Percentiles rank a stretch among this genome's conserved stretches.
Conservation (phyloP, 345 rosid species). For the Eucalyptus microcorys region DNA sequence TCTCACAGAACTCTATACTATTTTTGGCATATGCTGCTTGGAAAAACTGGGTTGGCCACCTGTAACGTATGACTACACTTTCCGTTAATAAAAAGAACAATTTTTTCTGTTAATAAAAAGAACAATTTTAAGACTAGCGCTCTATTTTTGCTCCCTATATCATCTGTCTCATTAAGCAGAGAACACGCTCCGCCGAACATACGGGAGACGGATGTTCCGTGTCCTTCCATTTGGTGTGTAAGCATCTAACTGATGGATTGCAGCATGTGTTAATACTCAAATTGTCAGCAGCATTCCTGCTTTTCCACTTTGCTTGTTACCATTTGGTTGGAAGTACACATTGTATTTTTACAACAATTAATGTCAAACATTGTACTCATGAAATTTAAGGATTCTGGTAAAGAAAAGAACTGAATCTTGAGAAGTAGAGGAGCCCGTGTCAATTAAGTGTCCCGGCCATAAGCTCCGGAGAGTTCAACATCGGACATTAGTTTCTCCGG, state of each 20-base stretch:
- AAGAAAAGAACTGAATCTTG: not conserved
- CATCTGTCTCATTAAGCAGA: not conserved
- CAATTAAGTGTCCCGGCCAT: not conserved
- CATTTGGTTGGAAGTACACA: not conserved
- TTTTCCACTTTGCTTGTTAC: not conserved
- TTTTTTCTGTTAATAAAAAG: too few species aligned
- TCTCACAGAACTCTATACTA: not conserved
- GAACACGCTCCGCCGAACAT: not conserved
- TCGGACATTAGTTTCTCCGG: not conserved
- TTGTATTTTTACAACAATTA: not conserved
- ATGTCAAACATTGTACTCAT: not conserved
- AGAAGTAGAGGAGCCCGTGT: not conserved
- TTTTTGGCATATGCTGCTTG: not conserved
- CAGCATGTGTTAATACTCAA: not conserved
- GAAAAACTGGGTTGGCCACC: not conserved
- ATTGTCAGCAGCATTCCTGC: not conserved
- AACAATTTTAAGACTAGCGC: not conserved
- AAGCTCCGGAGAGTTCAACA: conserved; percentile 3
- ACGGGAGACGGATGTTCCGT: not conserved
- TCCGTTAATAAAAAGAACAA: not conserved
- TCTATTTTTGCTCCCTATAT: not conserved
- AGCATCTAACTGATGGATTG: not conserved
- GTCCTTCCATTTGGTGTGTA: not conserved
- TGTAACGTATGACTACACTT: not conserved
- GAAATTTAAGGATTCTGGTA: not conserved